phyloP scores from a whole-genome alignment of 73 alveolate species.

The Paramecium caudatum region DNA sequence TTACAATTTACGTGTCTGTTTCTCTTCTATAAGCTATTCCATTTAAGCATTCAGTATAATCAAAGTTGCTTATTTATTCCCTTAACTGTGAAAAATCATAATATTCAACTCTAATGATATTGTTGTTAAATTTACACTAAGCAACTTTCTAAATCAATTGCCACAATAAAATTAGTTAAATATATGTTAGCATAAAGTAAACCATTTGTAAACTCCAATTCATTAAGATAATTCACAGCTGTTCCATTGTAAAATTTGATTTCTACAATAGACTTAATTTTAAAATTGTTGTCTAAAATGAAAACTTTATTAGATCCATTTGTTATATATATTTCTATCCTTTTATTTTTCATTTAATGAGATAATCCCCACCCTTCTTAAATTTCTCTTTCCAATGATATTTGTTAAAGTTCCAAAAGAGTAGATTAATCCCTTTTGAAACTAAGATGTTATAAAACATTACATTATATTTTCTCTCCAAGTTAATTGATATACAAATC shows the following conservation, averaged over 20 bases:
- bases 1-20: background rate
- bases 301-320: conserved; percentile 8
- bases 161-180: background rate
- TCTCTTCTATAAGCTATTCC: conserved; percentile 7
- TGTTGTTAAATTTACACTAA: background rate
- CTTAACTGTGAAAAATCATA: conserved; percentile 29
- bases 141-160: conserved; percentile 13
- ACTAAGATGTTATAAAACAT: background rate
- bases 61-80: background rate
- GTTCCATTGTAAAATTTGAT: background rate
- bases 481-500: conserved; percentile 12
- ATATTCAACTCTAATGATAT: background rate
- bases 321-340: conserved; percentile 14
- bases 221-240: background rate
- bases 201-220: conserved; percentile 41
- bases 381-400: background rate
- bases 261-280: background rate
- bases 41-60: background rate
- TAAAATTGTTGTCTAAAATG: background rate
- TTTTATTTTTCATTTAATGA: background rate
- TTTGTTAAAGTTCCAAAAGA: background rate
- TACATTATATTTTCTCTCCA: conserved; percentile 55
- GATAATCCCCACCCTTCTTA: conserved; percentile 35
- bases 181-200: conserved; percentile 7
- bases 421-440: background rate